phyloP scores from a whole-genome alignment of 2,329 filamentous ascomycete genomes.

The Aspergillus amoenus region DNA sequence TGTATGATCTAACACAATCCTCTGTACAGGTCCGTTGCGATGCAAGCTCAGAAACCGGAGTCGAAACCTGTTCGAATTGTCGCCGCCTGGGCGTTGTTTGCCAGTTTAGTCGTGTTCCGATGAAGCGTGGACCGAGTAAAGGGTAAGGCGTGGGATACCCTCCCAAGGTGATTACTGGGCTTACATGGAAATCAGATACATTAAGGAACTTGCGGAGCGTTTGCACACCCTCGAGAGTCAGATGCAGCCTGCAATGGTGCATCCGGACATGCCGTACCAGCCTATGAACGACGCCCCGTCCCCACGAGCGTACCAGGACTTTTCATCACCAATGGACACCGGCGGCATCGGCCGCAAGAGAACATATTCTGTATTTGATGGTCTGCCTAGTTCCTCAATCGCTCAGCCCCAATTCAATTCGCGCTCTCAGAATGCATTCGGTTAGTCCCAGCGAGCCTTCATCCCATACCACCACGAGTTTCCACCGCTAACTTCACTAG shows the following conservation, averaged over 20 bases:
- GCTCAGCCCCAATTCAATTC: constrained; percentile 39
- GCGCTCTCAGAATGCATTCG: constrained; percentile 36
- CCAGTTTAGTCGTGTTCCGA: constrained; percentile 81
- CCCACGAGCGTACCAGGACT: constrained; percentile 51
- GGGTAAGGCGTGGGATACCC: constrained; percentile 53
- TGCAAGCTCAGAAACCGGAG: constrained; percentile 70
- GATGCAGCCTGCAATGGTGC: constrained; percentile 50
- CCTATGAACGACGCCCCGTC: constrained; percentile 43
- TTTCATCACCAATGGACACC: constrained; percentile 51
- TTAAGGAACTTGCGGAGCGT: constrained; percentile 85
- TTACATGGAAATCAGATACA: constrained; percentile 60
- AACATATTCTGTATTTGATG: constrained; percentile 51
- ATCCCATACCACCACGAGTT: background rate
- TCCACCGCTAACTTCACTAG: constrained; percentile 17
- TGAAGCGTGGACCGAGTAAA: constrained; percentile 87
- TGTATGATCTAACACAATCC: constrained; percentile 21
- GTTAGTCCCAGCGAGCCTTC: constrained; percentile 19
- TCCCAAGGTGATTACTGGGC: constrained; percentile 8
- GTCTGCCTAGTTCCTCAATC: constrained; percentile 44
- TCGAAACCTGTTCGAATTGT: constrained; percentile 78
- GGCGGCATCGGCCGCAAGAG: constrained; percentile 47
- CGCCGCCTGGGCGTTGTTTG: constrained; percentile 73
- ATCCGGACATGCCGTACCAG: constrained; percentile 44
- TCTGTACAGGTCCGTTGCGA: constrained; percentile 71
- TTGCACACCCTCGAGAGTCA: constrained; percentile 80